Percentiles rank a stretch among this genome's conserved stretches.
Evolutionary conservation across 208 protist genomes (phyloP).

Genomic region (Naegleria lovaniensis): DNA sequence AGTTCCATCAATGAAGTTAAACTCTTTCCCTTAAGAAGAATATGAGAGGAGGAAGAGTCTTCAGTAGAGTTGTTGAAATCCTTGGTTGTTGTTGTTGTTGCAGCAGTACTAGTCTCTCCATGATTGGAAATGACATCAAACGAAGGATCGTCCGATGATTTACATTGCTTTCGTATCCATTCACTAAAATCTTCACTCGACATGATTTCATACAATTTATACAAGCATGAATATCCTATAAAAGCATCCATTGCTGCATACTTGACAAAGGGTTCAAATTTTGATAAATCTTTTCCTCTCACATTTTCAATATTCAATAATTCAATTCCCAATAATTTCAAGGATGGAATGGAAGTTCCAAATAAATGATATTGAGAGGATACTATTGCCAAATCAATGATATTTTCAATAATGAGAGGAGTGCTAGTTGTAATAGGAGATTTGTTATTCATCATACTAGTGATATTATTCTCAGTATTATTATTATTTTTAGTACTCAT

Average conservation of each 20-base stretch:
- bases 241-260: background rate
- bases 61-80: background rate
- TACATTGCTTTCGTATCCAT: background rate
- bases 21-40: background rate
- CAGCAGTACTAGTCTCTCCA: background rate
- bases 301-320: background rate
- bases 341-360: background rate
- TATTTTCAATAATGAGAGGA: background rate
- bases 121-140: background rate
- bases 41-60: background rate
- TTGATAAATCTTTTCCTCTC: background rate
- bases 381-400: background rate
- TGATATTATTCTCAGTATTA: too few species aligned
- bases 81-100: background rate
- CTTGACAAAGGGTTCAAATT: background rate
- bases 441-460: too few species aligned
- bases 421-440: background rate
- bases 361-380: background rate
- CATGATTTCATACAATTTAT: background rate
- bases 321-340: background rate
- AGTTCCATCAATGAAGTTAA: background rate
- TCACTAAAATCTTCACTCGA: background rate
- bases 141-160: background rate
- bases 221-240: background rate
- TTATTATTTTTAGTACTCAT: too few species aligned